phyloP scores from a whole-genome alignment of 1,284 basidiomycete genomes.

The Marasmius fiardii region DNA sequence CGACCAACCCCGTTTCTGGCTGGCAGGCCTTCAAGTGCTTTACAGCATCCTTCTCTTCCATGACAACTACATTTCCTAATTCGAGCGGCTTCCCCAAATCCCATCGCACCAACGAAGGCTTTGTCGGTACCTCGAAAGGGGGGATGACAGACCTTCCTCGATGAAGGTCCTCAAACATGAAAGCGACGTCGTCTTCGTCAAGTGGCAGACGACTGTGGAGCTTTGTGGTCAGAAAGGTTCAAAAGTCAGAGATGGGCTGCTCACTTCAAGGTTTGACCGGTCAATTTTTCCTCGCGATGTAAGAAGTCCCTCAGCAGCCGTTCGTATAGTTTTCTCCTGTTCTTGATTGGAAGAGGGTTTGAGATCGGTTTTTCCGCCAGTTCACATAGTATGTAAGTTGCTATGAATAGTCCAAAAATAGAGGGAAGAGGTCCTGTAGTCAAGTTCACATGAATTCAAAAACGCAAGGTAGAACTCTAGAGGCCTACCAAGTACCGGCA shows the following conservation, averaged over 20 bases:
- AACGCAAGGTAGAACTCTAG: neutral
- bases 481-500: slow-evolving; percentile 80
- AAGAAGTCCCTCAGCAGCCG: slow-evolving; percentile 75
- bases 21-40: slow-evolving; percentile 58
- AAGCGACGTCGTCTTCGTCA: slow-evolving; percentile 76
- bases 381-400: slow-evolving; percentile 84
- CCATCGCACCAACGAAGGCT: slow-evolving; percentile 80
- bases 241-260: slow-evolving; percentile 15
- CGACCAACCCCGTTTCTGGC: slow-evolving; percentile 23
- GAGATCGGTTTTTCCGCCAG: slow-evolving; percentile 79
- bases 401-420: slow-evolving; percentile 86
- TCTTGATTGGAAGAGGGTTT: slow-evolving; percentile 82
- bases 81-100: slow-evolving; percentile 59
- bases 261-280: slow-evolving; percentile 52
- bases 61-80: slow-evolving; percentile 78
- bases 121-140: slow-evolving; percentile 67
- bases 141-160: slow-evolving; percentile 79
- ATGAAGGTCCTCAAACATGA: slow-evolving; percentile 86
- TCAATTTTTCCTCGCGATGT: slow-evolving; percentile 65
- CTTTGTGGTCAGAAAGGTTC: neutral
- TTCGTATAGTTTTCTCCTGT: slow-evolving; percentile 82
- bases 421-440: slow-evolving; percentile 73
- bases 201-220: slow-evolving; percentile 65
- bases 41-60: slow-evolving; percentile 73
- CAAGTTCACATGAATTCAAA: neutral